Conservation (phyloP, 176 grass and related monocot species). For the Dendrocalamus sinicus region DNA sequence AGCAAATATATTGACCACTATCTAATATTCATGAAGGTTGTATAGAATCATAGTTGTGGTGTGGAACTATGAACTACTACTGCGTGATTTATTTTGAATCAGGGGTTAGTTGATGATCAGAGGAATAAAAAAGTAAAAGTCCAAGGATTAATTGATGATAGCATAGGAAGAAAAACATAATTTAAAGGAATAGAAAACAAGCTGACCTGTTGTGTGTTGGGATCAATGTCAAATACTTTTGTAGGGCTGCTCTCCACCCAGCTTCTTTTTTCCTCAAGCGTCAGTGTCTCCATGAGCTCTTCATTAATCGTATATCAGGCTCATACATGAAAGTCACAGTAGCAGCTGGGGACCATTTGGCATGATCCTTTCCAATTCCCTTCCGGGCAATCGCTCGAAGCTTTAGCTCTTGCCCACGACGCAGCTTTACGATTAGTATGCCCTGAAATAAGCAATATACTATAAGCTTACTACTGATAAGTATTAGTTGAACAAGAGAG, state of each 20-base stretch:
- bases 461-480: not conserved
- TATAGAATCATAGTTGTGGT: not conserved
- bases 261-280: conserved; percentile 71
- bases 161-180: not conserved
- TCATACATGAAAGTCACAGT: conserved; percentile 99
- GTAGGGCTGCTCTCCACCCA: conserved; percentile 96
- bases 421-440: conserved; percentile 93
- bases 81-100: not conserved
- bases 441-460: conserved; percentile 56
- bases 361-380: conserved; percentile 97
- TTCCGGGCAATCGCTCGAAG: conserved; percentile 96
- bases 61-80: conserved; percentile 8
- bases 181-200: conserved; percentile 31
- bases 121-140: not conserved
- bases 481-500: conserved; percentile 9
- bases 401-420: conserved; percentile 85
- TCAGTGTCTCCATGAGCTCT: conserved; percentile 85
- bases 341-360: conserved; percentile 93
- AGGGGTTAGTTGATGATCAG: not conserved
- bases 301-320: conserved; percentile 87
- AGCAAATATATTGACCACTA: not conserved
- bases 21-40: not conserved
- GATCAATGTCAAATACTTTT: conserved; percentile 78
- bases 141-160: not conserved
- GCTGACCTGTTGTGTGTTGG: conserved; percentile 73